Evolutionary conservation across 495 filamentous ascomycete species (phyloP), one percentile per base, ranked within the genome.

Genomic region (Annulohypoxylon moriforme): DNA sequence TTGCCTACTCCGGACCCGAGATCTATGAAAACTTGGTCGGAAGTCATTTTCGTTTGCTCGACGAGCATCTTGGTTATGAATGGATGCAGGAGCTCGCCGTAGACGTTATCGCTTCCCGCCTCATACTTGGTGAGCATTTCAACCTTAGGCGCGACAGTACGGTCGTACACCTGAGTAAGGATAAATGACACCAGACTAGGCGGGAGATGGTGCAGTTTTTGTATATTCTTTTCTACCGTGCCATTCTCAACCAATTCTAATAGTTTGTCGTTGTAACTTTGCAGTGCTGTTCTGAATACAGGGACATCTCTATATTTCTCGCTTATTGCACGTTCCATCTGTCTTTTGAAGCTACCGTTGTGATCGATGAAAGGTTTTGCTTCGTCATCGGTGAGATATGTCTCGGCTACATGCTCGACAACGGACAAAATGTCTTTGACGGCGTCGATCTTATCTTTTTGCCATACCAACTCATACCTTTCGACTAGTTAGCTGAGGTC

Each of bases 1-100:
- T 97, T 99, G 4, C 94, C 96, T 27, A 97, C 96, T 25, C 96
- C 96, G 16, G 93, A 97, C 29, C 96, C 96, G 36, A 99, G 85
- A 76, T 99, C 96, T 61, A 99, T 89, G 75, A 99, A 98, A 1
- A 95, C 89, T 63, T 94, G 91, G 31, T 88, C 86, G 0, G 91
- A 92, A 36, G 87, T 93, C 63, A 98, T 84, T 29, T 87, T 83
- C 8, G 92, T 93, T 73, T 96, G 88, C 59, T 90, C 89, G 29
- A 83, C 83, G 75, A 98, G 88, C 52, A 96, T 91, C 49, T 86
- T 88, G 65, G 91, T 90, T 67, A 94, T 87, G 77, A 99, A 96
- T 2, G 89, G 89, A 18, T 93, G 92, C 7, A 96, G 85, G 27
- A 99, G 87, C 77, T 99, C 96, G 69, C 96, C 96, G 77, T 98